A percentile compares a stretch with the other conserved stretches of the same genome.
Conservation (phyloP, 164 flowering plant genomes). For the Warburgia ugandensis region DNA sequence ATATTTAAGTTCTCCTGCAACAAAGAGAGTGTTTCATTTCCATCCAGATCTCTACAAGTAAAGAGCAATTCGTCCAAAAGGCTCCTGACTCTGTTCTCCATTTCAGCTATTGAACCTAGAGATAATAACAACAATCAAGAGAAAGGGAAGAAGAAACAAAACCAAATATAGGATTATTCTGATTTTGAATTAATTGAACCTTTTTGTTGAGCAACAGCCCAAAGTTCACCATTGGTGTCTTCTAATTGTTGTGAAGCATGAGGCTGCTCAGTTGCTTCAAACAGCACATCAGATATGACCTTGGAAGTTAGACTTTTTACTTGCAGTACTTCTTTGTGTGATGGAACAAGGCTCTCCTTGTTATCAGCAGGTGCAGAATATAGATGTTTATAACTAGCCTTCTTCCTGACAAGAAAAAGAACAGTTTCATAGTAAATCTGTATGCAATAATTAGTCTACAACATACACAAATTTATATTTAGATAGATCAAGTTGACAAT, state of each 20-base stretch:
- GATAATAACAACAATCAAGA: background rate
- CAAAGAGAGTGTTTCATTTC: background rate
- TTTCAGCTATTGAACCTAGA: constrained; percentile 22
- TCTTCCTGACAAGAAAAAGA: constrained; percentile 27
- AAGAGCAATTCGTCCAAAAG: constrained; percentile 49
- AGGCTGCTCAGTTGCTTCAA: background rate
- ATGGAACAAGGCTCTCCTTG: constrained; percentile 17
- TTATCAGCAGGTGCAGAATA: constrained; percentile 15
- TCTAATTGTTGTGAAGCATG: too few species aligned
- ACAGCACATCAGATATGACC: background rate
- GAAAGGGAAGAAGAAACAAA: background rate
- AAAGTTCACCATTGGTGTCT: too few species aligned
- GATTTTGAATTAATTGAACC: too few species aligned
- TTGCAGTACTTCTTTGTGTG: background rate
- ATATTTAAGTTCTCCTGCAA: background rate
- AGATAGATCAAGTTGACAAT: too few species aligned
- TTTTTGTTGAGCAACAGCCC: too few species aligned
- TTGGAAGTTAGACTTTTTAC: background rate
- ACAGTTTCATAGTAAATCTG: background rate
- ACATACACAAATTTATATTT: background rate
- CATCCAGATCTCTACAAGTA: constrained; percentile 35
- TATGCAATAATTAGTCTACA: background rate
- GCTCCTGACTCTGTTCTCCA: constrained; percentile 19
- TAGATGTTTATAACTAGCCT: constrained; percentile 28
- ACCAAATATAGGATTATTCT: too few species aligned